A percentile compares a stretch with the other conserved stretches of the same genome.
Evolutionary conservation across 2,329 filamentous ascomycete genomes (phyloP).

Genomic region (Colletotrichum ledebouriae): DNA sequence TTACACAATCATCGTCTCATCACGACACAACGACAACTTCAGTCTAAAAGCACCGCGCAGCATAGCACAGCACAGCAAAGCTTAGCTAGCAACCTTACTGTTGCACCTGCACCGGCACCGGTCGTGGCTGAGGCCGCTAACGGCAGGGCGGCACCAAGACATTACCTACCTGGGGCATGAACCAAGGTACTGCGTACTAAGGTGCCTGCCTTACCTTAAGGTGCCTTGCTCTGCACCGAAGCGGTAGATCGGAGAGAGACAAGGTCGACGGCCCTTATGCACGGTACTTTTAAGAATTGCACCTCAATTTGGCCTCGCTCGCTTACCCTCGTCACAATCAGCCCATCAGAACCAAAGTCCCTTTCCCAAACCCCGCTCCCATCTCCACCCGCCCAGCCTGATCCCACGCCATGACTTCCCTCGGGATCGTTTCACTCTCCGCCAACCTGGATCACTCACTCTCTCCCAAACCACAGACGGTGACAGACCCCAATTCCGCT

Average conservation of each 20-base stretch:
- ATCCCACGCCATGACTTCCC: constrained; percentile 16
- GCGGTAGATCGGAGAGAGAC: no score
- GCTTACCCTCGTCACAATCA: constrained; percentile 38
- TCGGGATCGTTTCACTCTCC: constrained; percentile 34
- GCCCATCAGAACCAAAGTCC: constrained; percentile 41
- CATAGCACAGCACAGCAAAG: background rate
- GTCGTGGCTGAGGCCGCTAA: constrained; percentile 37
- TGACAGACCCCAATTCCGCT: constrained; percentile 18
- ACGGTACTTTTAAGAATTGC: constrained; percentile 36
- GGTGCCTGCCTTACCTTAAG: no score
- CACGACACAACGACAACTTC: background rate
- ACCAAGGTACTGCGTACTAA: no score
- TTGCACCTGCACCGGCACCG: constrained; percentile 18
- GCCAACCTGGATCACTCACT: constrained; percentile 22
- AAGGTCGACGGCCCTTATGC: constrained; percentile 27
- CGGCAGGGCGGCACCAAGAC: constrained; percentile 7
- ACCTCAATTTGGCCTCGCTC: constrained; percentile 39
- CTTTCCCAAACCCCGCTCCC: constrained; percentile 11
- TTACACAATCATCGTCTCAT: constrained; percentile 8
- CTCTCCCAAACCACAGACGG: background rate
- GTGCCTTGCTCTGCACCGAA: no score
- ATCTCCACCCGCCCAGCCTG: constrained; percentile 27
- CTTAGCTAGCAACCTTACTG: constrained; percentile 7
- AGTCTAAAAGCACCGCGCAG: background rate
- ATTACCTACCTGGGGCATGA: background rate